phyloP scores from a whole-genome alignment of 768 basidiomycete genomes.

The Collybiopsis luxurians region DNA sequence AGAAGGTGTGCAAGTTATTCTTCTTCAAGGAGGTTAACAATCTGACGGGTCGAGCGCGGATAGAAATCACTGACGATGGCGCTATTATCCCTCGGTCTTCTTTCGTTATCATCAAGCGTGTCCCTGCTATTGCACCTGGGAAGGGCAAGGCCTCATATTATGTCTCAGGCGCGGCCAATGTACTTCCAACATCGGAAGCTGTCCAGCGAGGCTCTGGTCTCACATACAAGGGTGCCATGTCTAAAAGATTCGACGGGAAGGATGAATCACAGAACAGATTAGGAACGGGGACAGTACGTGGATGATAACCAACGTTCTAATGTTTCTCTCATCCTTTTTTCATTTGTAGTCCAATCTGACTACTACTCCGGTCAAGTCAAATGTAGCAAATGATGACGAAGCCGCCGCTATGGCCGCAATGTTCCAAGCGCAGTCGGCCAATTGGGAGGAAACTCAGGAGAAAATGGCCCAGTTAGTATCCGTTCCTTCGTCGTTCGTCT shows the following conservation, averaged over 20 bases:
- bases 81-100: constrained; percentile 92
- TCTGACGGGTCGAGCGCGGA: neutral
- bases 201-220: constrained; percentile 38
- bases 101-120: constrained; percentile 88
- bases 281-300: constrained; percentile 26
- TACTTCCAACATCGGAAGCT: constrained; percentile 48
- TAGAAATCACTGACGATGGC: constrained; percentile 88
- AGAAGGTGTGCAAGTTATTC: constrained; percentile 64
- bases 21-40: neutral
- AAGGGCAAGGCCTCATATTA: constrained; percentile 30
- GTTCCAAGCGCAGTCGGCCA: constrained; percentile 90
- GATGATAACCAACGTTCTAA: constrained; percentile 20
- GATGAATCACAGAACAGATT: constrained; percentile 44
- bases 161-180: constrained; percentile 37
- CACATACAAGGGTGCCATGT: constrained; percentile 78
- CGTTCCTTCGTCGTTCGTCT: constrained; percentile 36
- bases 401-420: constrained; percentile 97
- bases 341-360: constrained; percentile 9
- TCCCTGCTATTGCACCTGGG: constrained; percentile 46
- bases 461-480: constrained; percentile 97
- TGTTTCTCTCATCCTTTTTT: constrained; percentile 8
- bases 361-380: constrained; percentile 32
- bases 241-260: constrained; percentile 87
- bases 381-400: constrained; percentile 72
- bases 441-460: constrained; percentile 99